These are phyloP conservation scores for Chaetoceros tenuissimus DNA, from an alignment of 108 stramenopile genomes.

Conservation along the genomic window DNA sequence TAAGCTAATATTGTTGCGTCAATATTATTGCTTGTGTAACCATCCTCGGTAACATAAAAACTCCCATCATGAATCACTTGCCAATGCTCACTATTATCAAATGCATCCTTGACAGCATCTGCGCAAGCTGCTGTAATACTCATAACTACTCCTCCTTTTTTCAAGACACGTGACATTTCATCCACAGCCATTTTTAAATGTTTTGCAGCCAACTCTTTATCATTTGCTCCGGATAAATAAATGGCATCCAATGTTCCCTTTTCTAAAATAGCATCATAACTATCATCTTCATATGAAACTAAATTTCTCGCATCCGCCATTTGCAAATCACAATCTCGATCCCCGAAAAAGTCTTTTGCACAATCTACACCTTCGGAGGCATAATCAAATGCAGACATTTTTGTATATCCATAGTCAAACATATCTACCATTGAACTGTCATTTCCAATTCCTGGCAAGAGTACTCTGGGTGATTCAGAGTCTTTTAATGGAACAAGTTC, in stretches of 20 bases:
- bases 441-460: constrained; percentile 36
- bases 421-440: constrained; percentile 23
- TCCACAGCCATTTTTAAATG: constrained; percentile 37
- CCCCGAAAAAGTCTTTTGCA: constrained; percentile 13
- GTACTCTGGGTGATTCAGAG: constrained; percentile 7
- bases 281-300: constrained; percentile 14
- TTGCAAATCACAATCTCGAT: constrained; percentile 12
- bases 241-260: constrained; percentile 22
- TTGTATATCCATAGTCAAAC: constrained; percentile 28
- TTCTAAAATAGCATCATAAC: constrained; percentile 28
- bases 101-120: constrained; percentile 25
- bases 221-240: constrained; percentile 30
- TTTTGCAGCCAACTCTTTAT: constrained; percentile 23
- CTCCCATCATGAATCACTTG: constrained; percentile 21
- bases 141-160: constrained; percentile 40
- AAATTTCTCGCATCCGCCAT: constrained; percentile 26
- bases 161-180: constrained; percentile 43
- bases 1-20: constrained; percentile 45
- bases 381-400: constrained; percentile 36
- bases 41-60: constrained; percentile 44
- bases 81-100: constrained; percentile 4
- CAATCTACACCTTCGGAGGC: constrained; percentile 37
- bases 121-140: constrained; percentile 44
- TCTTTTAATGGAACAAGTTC: constrained; percentile 29
- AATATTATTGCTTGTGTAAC: constrained; percentile 58